Base-by-base conservation (phyloP, 2,329 filamentous ascomycete species). In the Dactylonectria estremocensis region DNA sequence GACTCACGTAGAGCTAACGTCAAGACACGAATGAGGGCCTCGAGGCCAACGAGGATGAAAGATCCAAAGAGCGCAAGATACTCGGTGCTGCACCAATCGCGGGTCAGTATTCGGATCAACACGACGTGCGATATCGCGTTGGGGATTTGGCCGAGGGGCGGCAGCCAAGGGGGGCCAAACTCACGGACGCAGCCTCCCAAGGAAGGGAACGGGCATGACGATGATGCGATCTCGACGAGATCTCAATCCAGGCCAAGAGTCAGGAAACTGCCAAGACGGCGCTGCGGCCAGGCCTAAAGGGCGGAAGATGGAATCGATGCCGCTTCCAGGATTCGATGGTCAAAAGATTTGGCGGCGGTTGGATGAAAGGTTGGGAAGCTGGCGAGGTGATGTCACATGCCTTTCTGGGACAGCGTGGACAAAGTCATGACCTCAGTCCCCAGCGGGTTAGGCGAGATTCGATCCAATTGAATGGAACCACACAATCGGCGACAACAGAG, bases 21-120 rank as follows among this genome's bases (percentile, higher is more conserved):
- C 69, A 97, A 89, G 66, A 97, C 85, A 75, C 95, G 91, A 75
- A 97, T 92, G 68, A 97, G 77, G 64, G 91, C 91, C 81, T 99
- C 96, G 72, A 97, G 87, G 53, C 90, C 87, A 66, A 98, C 91
- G 43, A 99, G 88, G 59, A 94, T 77, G 76, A 98, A 93, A 8
- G 95, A 98, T 62, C 91, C 90, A 53, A 96, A 82, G 49, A 99
- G 89, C 45, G 95, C 94, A 70, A 97, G 83, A 83, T 98, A 98
- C 84, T 99, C 95, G 81, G 88, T 88, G 80, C 93, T 95, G 71
- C 67, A 64, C 5, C 55, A 62, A 45, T 37, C 24, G 11, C 45
- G 58, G 33, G 64, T 75, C 63, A 75, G 70, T 61, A 61, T 72
- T 57, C 45, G 48, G 37, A 60, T 54, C 48, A 57, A 55, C 45